Base-by-base conservation (phyloP, 805 yeast genomes). In the Debaryomyces castellii region DNA sequence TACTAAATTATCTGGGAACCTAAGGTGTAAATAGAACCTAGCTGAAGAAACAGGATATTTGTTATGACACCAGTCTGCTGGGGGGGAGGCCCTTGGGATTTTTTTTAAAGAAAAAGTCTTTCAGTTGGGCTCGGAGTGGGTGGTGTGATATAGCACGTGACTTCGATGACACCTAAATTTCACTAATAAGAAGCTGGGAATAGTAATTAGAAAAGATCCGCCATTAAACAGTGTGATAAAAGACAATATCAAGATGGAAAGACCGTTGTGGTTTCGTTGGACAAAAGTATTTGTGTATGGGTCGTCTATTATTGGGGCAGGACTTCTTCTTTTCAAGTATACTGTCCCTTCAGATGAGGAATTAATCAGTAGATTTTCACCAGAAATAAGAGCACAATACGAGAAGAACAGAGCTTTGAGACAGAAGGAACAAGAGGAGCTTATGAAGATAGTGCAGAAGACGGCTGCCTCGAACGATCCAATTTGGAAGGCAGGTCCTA, bases 321-420 rank as follows among this genome's bases (percentile, higher is more conserved):
- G 97, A n/a, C 79, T 83, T 0, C 52, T 87, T 5, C 69, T 86
- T 14, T 85, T 68, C 68, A 85, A 83, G 51, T 87, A 80, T 63
- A 81, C 91, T 0, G 83, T 89, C 0, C 98, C 98, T 2, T 79
- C 91, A 1, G 96, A 88, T 52, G 96, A 89, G 55, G 79, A 91
- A 58, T 64, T 91, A 39, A 76, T 90, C 34, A 80, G 83, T 0
- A 66, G 76, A 41, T 74, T 90, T 52, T 86, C 96, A 5, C 97
- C 98, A 1, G 96, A 91, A 60, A 70, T 90, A 37, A 74, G 89
- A 51, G 82, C 82, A 17, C 85, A 87, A 49, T 89, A 87, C 62
- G 90, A 85, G 53, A 69, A 74, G 44, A 83, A 85, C 56, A 76
- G 71, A 52, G 81, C 71, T 7, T 62, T 85, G 22, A 77, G 92